Evolutionary conservation across 371 early-diverging fungal genomes (phyloP), one percentile per base, ranked within the genome.

Genomic region (Rhizopus stolonifer): DNA sequence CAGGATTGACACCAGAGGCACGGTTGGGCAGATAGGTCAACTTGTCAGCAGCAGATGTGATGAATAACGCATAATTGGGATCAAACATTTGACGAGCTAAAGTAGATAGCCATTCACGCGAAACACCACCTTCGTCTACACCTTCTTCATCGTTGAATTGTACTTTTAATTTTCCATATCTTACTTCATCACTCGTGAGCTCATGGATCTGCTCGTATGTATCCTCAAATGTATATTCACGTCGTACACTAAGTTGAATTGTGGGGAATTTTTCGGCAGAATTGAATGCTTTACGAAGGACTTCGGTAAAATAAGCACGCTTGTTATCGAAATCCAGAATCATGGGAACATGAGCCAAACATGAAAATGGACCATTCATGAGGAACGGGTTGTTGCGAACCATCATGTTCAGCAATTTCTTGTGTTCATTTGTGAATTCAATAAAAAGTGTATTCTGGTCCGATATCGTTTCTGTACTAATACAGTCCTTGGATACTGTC

Each of bases 241-340:
- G 89, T 11, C 96, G 89, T 17, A 98, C 94, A 62, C 91, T 93
- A 54, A 98, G 73, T 50, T 90, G 91, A 43, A 98, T 59, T 2
- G 86, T 65, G 3, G 84, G 81, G 46, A 83, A 87, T 36, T 85
- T 82, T 10, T 87, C 85, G 3, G 90, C 85, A 21, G 79, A 66
- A 5, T 64, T 62, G 17, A 65, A 64, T 25, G 87, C 83, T 67
- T 95, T 94, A 65, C 92, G 92, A 38, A 98, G 77, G 51, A 94
- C 92, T 69, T 95, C 95, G 46, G 79, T 86, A 69, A 98, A 97
- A 76, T 94, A 98, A 57, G 91, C 93, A 38, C 97, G 84, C 80
- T 98, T 98, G 81, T 96, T 97, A 76, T 98, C 99, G 66, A 98
- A 98, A 55, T 98, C 98, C 23, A 98, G 82, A 58, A 97, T 91